phyloP scores from a whole-genome alignment of 768 basidiomycete genomes.

The Stropharia rugosoannulata region DNA sequence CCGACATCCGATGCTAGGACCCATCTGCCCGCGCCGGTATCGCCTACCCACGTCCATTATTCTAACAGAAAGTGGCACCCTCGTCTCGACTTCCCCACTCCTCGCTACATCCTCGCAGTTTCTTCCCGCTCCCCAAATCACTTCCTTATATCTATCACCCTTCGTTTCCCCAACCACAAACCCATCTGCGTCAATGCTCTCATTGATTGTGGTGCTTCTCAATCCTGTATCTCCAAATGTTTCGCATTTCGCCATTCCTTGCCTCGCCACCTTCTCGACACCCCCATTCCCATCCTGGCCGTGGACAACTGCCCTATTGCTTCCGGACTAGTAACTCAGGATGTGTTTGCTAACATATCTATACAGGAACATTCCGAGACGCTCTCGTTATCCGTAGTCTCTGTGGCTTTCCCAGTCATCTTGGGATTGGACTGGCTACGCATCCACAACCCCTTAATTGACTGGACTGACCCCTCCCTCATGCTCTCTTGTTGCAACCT shows the following conservation, averaged over 20 bases:
- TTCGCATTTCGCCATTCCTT: conserved; percentile 32
- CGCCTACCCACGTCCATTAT: conserved; percentile 13
- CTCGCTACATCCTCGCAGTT: conserved; percentile 19
- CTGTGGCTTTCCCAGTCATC: conserved; percentile 26
- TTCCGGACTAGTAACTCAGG: conserved; percentile 38
- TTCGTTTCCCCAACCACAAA: conserved; percentile 28
- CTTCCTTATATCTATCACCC: conserved; percentile 26
- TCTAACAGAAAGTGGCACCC: conserved; percentile 19
- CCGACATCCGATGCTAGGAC: conserved; percentile 23
- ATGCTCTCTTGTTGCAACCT: no score
- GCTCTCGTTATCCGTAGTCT: conserved; percentile 29
- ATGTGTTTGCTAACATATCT: conserved; percentile 28
- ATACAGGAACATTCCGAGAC: conserved; percentile 29
- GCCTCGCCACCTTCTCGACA: conserved; percentile 25
- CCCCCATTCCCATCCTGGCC: conserved; percentile 31
- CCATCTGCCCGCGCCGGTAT: conserved; percentile 14
- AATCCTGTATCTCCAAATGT: conserved; percentile 32
- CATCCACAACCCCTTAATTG: no score
- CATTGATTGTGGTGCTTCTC: conserved; percentile 36
- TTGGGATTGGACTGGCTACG: no score
- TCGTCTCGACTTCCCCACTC: conserved; percentile 11
- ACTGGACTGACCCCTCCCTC: no score
- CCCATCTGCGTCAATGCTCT: conserved; percentile 32
- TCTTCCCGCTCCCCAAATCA: conserved; percentile 17
- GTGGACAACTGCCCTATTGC: conserved; percentile 37